phyloP scores from a whole-genome alignment of 2,329 filamentous ascomycete genomes.

The Bisporella sp. region DNA sequence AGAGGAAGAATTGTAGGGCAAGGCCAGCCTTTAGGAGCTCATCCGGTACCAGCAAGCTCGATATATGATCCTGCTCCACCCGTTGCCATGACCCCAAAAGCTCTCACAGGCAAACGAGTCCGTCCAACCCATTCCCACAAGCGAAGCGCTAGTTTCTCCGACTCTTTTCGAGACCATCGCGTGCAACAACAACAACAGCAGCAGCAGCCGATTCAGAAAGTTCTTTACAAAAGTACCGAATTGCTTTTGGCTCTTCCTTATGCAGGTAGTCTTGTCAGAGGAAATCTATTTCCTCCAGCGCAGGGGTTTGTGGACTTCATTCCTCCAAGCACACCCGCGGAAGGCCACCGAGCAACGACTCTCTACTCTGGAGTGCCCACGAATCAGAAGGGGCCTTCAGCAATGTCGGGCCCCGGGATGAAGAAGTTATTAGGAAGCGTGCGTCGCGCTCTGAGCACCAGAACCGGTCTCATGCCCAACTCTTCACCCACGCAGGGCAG shows the following conservation, averaged over 20 bases:
- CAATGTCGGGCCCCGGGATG: slow-evolving; percentile 68
- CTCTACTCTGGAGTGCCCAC: slow-evolving; percentile 33
- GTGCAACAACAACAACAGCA: slow-evolving; percentile 19
- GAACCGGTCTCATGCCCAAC: slow-evolving; percentile 13
- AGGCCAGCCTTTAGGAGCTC: slow-evolving; percentile 42
- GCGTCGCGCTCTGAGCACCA: slow-evolving; percentile 68
- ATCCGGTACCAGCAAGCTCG: slow-evolving; percentile 48
- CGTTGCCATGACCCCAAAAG: slow-evolving; percentile 51
- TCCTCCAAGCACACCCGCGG: slow-evolving; percentile 40
- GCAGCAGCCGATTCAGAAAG: slow-evolving; percentile 33
- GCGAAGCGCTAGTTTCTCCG: slow-evolving; percentile 79
- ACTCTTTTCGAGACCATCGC: slow-evolving; percentile 69
- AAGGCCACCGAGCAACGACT: slow-evolving; percentile 45
- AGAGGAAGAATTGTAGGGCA: slow-evolving; percentile 38
- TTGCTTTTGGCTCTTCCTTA: slow-evolving; percentile 58
- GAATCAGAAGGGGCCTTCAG: slow-evolving; percentile 43
- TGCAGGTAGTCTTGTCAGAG: slow-evolving; percentile 79
- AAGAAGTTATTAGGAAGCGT: slow-evolving; percentile 83
- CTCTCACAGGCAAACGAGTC: slow-evolving; percentile 51
- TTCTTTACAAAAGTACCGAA: slow-evolving; percentile 47
- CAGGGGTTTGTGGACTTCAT: slow-evolving; percentile 72
- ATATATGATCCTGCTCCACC: slow-evolving; percentile 40
- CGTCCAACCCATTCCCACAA: slow-evolving; percentile 60
- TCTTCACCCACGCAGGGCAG: slow-evolving; percentile 30
- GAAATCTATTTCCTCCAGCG: slow-evolving; percentile 74